Evolutionary conservation across 2,329 filamentous ascomycete genomes (phyloP).

Genomic region (Talaromyces sp.): DNA sequence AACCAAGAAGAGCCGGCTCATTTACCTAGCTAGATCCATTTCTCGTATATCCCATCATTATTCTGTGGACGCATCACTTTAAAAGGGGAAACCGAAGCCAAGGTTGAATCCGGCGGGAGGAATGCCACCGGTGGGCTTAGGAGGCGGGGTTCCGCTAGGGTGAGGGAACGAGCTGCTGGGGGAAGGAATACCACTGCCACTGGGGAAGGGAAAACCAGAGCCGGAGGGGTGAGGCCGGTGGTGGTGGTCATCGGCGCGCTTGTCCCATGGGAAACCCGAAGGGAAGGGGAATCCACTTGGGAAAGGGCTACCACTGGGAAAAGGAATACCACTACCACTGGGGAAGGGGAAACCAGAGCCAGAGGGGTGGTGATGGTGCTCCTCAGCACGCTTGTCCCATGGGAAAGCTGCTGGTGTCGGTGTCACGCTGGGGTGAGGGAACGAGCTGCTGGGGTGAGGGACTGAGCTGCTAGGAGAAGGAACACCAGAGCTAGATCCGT

Average conservation of each 20-base stretch:
- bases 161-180: not conserved
- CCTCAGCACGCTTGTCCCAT: not conserved
- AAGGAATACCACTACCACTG: not conserved
- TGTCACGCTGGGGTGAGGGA: not conserved
- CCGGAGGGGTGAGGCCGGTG: not conserved
- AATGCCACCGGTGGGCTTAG: not conserved
- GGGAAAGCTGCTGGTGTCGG: not conserved
- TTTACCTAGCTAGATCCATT: not conserved
- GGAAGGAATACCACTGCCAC: not conserved
- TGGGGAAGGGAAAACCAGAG: not conserved
- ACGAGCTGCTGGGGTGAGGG: not conserved
- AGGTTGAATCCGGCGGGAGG: not conserved
- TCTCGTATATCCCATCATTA: not conserved
- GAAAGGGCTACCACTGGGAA: not conserved
- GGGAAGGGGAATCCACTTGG: not conserved
- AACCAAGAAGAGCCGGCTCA: not conserved
- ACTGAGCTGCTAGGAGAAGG: not conserved
- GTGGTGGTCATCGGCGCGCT: not conserved
- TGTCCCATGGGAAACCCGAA: not conserved
- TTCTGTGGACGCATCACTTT: not conserved
- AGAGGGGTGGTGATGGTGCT: not conserved
- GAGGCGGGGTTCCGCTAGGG: not conserved
- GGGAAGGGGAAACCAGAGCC: not conserved
- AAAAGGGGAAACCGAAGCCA: not conserved
- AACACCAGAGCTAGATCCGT: not conserved